Percentiles rank a stretch among this genome's conserved stretches.
Conservation (phyloP, 768 basidiomycete genomes). For the Trametes villosa region DNA sequence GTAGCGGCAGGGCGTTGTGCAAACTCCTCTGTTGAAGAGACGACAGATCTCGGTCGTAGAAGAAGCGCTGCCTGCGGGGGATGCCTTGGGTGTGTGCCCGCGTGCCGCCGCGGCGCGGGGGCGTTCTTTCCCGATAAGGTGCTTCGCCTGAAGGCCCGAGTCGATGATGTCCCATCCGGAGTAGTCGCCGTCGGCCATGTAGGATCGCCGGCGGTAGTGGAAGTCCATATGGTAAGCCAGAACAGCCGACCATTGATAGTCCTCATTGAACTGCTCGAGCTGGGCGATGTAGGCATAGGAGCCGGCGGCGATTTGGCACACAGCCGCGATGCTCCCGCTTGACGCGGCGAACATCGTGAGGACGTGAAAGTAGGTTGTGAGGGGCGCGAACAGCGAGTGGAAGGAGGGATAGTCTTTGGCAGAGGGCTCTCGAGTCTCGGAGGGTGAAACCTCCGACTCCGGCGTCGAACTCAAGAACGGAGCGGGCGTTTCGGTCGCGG, state of each 20-base stretch:
- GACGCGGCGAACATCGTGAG: conserved; percentile 4
- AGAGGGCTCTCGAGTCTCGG: conserved; percentile 13
- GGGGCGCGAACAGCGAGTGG: conserved; percentile 17
- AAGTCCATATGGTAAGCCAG: conserved; percentile 17
- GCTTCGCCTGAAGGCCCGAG: not conserved
- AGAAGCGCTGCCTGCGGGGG: not conserved
- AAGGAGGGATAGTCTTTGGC: conserved; percentile 21
- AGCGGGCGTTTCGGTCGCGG: conserved; percentile 20
- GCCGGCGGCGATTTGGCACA: not conserved
- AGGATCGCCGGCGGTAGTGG: not conserved
- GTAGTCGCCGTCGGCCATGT: conserved; percentile 8
- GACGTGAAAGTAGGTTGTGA: conserved; percentile 22
- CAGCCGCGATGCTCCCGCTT: not conserved
- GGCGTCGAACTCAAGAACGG: conserved; percentile 15
- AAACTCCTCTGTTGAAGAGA: not conserved
- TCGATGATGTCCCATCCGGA: conserved; percentile 6
- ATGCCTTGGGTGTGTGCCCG: not conserved
- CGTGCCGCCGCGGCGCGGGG: not conserved
- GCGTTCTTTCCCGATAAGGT: not conserved
- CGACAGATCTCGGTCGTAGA: not conserved
- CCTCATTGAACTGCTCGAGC: conserved; percentile 11
- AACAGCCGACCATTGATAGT: conserved; percentile 18
- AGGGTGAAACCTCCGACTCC: conserved; percentile 8
- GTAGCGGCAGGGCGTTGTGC: not conserved
- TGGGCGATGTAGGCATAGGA: conserved; percentile 10